Conservation (phyloP, 805 yeast genomes). For the Blastobotrys americana region DNA sequence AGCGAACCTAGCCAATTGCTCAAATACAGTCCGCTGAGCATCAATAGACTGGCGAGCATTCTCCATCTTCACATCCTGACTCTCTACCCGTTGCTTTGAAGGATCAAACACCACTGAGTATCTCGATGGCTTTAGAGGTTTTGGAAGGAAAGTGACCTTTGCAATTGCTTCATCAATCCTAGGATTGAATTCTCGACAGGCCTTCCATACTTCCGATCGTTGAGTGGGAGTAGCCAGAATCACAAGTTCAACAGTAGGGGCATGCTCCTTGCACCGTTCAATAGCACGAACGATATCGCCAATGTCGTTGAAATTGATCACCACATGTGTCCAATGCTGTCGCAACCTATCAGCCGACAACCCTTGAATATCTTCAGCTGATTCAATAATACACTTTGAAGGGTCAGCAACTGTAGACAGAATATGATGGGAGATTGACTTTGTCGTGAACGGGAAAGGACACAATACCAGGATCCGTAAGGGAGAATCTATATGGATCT, state of each 20-base stretch:
- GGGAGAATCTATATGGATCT: conserved; percentile 3
- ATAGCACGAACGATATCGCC: conserved; percentile 16
- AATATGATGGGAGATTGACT: conserved; percentile 27
- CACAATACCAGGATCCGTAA: conserved; percentile 24
- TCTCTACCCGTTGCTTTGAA: conserved; percentile 14
- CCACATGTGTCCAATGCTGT: conserved; percentile 24
- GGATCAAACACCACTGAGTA: conserved; percentile 24
- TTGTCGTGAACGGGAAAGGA: conserved; percentile 22
- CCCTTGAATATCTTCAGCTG: conserved; percentile 8
- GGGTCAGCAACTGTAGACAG: conserved; percentile 22
- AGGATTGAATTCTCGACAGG: conserved; percentile 7
- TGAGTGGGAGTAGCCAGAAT: conserved; percentile 19
- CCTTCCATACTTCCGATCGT: conserved; percentile 12
- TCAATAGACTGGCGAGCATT: conserved; percentile 17
- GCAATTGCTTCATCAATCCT: conserved; percentile 3
- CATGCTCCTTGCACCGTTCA: conserved; percentile 6
- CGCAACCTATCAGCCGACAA: conserved; percentile 1
- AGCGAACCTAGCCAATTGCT: conserved; percentile 17
- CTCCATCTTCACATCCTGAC: conserved; percentile 21
- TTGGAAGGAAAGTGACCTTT: conserved; percentile 16
- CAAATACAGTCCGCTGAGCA: conserved; percentile 19
- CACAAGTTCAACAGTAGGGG: conserved; percentile 8
- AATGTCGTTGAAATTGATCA: conserved; percentile 22
- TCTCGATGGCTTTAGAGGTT: conserved; percentile 22
- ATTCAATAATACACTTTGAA: conserved; percentile 14